These are phyloP conservation scores for Astragalus membranaceus DNA, from an alignment of 306 rosid species.

Conservation along the genomic window DNA sequence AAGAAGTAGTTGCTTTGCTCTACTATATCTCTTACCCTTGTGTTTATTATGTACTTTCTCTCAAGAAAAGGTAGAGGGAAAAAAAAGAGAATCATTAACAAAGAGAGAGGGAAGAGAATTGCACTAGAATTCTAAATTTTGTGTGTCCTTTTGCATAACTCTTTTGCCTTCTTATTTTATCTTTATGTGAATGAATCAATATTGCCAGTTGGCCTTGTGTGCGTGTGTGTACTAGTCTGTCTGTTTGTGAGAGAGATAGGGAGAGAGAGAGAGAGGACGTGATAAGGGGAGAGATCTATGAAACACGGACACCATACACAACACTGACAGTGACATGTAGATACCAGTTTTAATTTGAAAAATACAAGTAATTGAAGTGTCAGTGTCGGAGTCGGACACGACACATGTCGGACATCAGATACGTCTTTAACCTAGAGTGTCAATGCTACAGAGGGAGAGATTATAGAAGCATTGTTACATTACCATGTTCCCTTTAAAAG, in stretches of 20 bases:
- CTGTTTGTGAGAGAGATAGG: background rate
- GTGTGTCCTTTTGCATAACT: conserved; percentile 51
- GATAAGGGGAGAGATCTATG: conserved; percentile 6
- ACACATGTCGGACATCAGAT: too few species aligned
- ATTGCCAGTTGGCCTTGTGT: conserved; percentile 75
- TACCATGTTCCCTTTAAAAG: conserved; percentile 25
- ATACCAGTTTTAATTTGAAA: too few species aligned
- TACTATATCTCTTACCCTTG: conserved; percentile 1
- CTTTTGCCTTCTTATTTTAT: conserved; percentile 47
- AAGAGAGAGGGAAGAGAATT: conserved; percentile 15
- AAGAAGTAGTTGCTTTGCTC: conserved; percentile 7
- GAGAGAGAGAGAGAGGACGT: conserved; percentile 22
- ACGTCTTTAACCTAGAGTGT: background rate
- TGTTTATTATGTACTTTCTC: conserved; percentile 17
- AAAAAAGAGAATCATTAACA: conserved; percentile 17
- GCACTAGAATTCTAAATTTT: conserved; percentile 46
- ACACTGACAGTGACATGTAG: too few species aligned
- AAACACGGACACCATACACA: too few species aligned
- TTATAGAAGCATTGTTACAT: conserved; percentile 19
- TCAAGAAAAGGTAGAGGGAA: background rate
- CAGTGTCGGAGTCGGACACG: too few species aligned
- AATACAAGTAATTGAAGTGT: too few species aligned
- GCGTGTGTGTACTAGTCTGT: conserved; percentile 31
- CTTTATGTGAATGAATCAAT: conserved; percentile 47
- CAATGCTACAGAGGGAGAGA: too few species aligned